Percentiles rank a stretch among this genome's conserved stretches.
phyloP scores from a whole-genome alignment of 495 filamentous ascomycete genomes.

The Penicillium psychrofluorescens region DNA sequence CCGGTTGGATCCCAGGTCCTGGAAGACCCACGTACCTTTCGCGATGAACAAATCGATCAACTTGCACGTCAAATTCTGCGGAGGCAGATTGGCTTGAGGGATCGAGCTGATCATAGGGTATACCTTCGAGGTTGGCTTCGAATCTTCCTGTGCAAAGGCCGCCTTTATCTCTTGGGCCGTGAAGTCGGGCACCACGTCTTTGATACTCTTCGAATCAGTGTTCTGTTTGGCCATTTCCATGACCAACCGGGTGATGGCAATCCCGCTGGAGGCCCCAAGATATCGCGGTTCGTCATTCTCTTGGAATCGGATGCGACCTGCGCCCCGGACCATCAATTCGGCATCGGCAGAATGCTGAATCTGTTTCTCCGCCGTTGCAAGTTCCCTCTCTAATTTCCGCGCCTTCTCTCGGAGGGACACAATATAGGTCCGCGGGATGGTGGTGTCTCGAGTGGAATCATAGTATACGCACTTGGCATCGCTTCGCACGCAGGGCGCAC shows the following conservation, averaged over 20 bases:
- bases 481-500: constrained; percentile 85
- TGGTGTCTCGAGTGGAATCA: constrained; percentile 71
- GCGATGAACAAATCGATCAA: constrained; percentile 73
- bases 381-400: constrained; percentile 66
- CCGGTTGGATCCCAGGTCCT: too few species aligned
- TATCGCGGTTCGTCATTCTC: constrained; percentile 82
- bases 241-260: constrained; percentile 85
- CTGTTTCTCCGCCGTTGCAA: constrained; percentile 52
- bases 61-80: constrained; percentile 55
- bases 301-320: constrained; percentile 72
- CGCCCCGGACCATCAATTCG: constrained; percentile 75
- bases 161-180: constrained; percentile 51
- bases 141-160: constrained; percentile 46
- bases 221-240: constrained; percentile 92
- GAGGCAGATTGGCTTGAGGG: constrained; percentile 63
- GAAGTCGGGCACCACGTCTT: constrained; percentile 74
- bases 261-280: constrained; percentile 85
- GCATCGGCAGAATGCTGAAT: constrained; percentile 62
- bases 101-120: constrained; percentile 75
- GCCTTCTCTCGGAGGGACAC: constrained; percentile 79
- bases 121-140: constrained; percentile 56
- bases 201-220: constrained; percentile 75
- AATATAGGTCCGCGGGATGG: constrained; percentile 79
- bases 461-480: constrained; percentile 88
- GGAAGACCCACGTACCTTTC: constrained; percentile 51